These are phyloP conservation scores for Isabelozyma gotoi DNA, from an alignment of 805 yeast genomes.

Conservation along the genomic window DNA sequence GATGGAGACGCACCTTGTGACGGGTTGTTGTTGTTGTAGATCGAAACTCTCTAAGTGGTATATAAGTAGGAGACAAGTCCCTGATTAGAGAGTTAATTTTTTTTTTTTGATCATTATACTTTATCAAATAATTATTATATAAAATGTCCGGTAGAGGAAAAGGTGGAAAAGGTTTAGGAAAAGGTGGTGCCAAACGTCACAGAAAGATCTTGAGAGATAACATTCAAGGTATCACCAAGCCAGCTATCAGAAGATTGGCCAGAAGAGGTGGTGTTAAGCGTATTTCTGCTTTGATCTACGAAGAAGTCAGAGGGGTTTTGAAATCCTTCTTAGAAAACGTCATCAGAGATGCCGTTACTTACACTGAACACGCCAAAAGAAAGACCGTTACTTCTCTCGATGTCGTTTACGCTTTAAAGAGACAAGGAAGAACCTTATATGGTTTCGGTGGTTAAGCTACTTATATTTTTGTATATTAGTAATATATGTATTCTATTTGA, in stretches of 20 bases:
- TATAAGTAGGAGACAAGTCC: neutral
- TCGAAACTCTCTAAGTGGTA: neutral
- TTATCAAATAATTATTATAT: constrained; percentile 17
- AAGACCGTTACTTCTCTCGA: constrained; percentile 98
- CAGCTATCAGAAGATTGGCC: constrained; percentile 99
- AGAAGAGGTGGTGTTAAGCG: constrained; percentile 99
- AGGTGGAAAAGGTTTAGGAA: constrained; percentile 99
- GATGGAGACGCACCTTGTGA: too few species aligned
- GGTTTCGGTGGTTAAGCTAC: constrained; percentile 96
- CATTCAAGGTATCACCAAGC: constrained; percentile 99
- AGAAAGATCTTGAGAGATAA: constrained; percentile 99
- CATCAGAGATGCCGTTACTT: constrained; percentile 98
- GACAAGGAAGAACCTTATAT: constrained; percentile 99
- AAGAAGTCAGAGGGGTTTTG: constrained; percentile 96
- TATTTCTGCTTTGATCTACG: constrained; percentile 97
- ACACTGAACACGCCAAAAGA: constrained; percentile 99
- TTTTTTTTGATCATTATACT: neutral
- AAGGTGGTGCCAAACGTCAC: constrained; percentile 99
- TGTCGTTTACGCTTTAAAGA: constrained; percentile 98
- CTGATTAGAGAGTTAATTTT: neutral
- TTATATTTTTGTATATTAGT: constrained; percentile 10
- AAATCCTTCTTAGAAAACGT: constrained; percentile 95
- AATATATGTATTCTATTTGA: constrained; percentile 4
- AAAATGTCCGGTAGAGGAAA: constrained; percentile 99
- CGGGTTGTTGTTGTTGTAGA: too few species aligned